Percentiles rank a stretch among this genome's conserved stretches.
Conservation (phyloP, 345 rosid genomes). For the Arabis hirsuta region DNA sequence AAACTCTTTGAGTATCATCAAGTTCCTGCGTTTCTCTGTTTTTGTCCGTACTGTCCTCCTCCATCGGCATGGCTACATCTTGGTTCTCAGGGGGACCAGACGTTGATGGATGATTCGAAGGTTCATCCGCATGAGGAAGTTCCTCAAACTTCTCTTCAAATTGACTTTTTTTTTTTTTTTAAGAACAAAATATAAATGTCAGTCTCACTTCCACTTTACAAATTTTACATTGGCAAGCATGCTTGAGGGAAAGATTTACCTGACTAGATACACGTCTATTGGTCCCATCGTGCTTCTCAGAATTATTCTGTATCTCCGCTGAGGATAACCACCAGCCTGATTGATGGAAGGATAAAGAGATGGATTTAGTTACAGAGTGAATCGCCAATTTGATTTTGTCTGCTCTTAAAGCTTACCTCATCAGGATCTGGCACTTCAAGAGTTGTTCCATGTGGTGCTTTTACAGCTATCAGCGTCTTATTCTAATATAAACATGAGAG, state of each 20-base stretch:
- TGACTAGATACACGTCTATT: conserved; percentile 94
- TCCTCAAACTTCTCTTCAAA: conserved; percentile 93
- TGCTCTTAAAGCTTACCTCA: conserved; percentile 63
- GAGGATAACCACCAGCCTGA: conserved; percentile 89
- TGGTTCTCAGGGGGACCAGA: conserved; percentile 55
- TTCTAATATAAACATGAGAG: conserved; percentile 52
- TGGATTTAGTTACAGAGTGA: conserved; percentile 9
- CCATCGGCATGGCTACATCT: conserved; percentile 41
- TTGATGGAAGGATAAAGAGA: conserved; percentile 27
- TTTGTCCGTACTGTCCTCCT: conserved; percentile 61
- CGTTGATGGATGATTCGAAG: conserved; percentile 58
- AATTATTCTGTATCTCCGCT: conserved; percentile 91
- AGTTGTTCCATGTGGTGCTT: conserved; percentile 99
- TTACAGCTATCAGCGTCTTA: conserved; percentile 91
- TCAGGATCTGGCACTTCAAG: conserved; percentile 99
- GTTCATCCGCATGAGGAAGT: conserved; percentile 63
- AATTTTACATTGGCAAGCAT: conserved; percentile 16
- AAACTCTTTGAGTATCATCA: conserved; percentile 56
- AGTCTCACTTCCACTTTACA: conserved; percentile 18
- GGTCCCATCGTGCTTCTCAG: conserved; percentile 98
- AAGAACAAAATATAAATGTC: conserved; percentile 20
- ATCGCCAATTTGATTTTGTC: conserved; percentile 5
- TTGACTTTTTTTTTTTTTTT: too few relatives aligned
- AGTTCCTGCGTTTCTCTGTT: conserved; percentile 56
- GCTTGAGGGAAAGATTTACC: conserved; percentile 50